phyloP scores from a whole-genome alignment of 164 flowering plant species.

The Chimonanthus salicifolius region DNA sequence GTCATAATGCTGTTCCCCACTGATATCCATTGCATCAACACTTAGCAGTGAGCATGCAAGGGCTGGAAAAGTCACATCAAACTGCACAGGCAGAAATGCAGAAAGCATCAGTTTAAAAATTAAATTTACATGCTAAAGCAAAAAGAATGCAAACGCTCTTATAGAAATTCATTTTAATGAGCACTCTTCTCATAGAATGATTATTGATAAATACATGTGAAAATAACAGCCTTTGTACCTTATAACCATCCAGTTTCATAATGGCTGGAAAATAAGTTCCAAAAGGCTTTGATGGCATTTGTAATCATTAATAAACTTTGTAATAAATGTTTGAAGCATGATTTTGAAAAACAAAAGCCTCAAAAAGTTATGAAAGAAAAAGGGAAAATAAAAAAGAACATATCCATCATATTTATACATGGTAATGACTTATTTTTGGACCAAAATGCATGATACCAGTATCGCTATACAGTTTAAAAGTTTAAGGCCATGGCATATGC shows the following conservation, averaged over 20 bases:
- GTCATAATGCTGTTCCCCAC: conserved; percentile 79
- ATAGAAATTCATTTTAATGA: background rate
- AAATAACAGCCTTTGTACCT: too few species aligned
- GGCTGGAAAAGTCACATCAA: conserved; percentile 72
- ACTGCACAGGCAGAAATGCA: conserved; percentile 37
- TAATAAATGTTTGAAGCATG: background rate
- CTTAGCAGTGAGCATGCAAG: conserved; percentile 69
- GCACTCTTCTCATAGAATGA: background rate
- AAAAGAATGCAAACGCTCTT: background rate
- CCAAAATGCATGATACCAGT: background rate
- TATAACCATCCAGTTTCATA: too few species aligned
- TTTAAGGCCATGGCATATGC: background rate
- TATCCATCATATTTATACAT: too few species aligned
- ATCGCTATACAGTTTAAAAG: background rate
- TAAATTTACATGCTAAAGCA: too few species aligned
- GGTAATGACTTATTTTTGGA: background rate
- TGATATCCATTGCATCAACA: conserved; percentile 78
- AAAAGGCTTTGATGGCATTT: too few species aligned
- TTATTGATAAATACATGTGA: background rate
- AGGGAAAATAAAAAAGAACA: background rate
- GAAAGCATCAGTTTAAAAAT: conserved; percentile 1
- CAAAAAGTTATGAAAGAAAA: background rate
- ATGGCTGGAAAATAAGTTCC: too few species aligned
- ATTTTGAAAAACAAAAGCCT: too few species aligned
- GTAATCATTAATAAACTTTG: background rate